Base-by-base conservation (phyloP, 805 yeast species). In the Candida caryicola region DNA sequence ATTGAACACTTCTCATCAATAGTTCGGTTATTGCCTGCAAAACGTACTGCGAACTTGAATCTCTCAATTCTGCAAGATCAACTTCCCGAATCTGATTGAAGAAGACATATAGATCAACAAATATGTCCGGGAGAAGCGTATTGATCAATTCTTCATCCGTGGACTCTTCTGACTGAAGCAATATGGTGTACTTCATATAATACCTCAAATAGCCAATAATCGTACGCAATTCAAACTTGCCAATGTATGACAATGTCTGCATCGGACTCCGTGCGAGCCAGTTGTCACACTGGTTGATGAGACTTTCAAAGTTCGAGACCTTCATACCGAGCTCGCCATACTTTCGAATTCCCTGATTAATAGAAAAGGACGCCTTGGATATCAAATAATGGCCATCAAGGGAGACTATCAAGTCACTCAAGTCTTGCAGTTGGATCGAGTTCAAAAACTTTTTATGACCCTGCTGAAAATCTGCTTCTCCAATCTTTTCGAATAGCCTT, bases 121-220 rank as follows among this genome's bases (percentile, higher is more conserved):
- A 48, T 7, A 56, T 41, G 5, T 27, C 32, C 2, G 60, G 60
- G 9, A 52, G 23, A 4, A 47, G 39, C 21, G 39, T 23, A 12
- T 39, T 29, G 10, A 48, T 36, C 17, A 44, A 25, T 5, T 37
- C 45, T 6, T 29, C 39, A 13, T 54, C 52, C 17, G 43, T 44
- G n/a, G 30, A 18, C n/a, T 60, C 66, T 44, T 69, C 74, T 12
- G 51, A 52, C 43, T 69, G 72, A 13, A 68, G 45, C 27, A 65
- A 47, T n/a, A 60, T 46, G 4, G 64, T 41, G 29, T 55, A 59
- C 10, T 55, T 39, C 41, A 66, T 37, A 34, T 49, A 64, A 23
- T 57, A 48, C 30, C 52, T 51, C 14, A 62, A 47, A 42, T 64
- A 67, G 23, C 51, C 53, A 13, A 66, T 46, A 10, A 58, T 47